phyloP scores from a whole-genome alignment of 2,329 filamentous ascomycete species.

The Botrytis paeoniae region DNA sequence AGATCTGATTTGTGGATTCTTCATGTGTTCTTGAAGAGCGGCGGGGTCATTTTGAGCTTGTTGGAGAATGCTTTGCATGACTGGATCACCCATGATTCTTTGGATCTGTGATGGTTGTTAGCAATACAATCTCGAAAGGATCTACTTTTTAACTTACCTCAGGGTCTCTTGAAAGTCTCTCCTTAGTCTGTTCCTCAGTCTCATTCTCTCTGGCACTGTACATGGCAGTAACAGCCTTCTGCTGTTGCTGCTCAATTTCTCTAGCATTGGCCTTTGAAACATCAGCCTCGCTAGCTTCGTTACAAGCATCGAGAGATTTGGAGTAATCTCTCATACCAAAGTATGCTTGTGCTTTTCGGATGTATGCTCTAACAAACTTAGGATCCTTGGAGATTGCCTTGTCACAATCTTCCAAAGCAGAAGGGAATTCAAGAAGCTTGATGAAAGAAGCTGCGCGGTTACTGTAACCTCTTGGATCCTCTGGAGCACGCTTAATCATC shows the following conservation, averaged over 20 bases:
- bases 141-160: conserved; percentile 59
- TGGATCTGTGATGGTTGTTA: conserved; percentile 58
- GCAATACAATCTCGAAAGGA: neutral
- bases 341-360: conserved; percentile 92
- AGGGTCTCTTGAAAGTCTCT: conserved; percentile 84
- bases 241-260: conserved; percentile 91
- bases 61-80: conserved; percentile 97
- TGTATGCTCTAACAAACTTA: conserved; percentile 91
- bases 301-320: conserved; percentile 86
- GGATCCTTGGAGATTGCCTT: conserved; percentile 85
- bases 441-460: conserved; percentile 96
- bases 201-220: conserved; percentile 89
- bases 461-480: conserved; percentile 91
- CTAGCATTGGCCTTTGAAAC: conserved; percentile 72
- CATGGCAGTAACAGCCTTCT: conserved; percentile 89
- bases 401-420: conserved; percentile 89
- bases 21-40: conserved; percentile 95
- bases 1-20: conserved; percentile 76
- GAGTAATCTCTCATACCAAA: conserved; percentile 98
- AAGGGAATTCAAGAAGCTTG: conserved; percentile 94
- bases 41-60: conserved; percentile 92
- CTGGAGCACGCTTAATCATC: conserved; percentile 93
- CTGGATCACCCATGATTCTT: conserved; percentile 86
- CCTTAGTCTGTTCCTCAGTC: conserved; percentile 92
- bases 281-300: conserved; percentile 76